These are phyloP conservation scores for Phyllachora maydis DNA, from an alignment of 2,329 filamentous ascomycete genomes.

Conservation along the genomic window DNA sequence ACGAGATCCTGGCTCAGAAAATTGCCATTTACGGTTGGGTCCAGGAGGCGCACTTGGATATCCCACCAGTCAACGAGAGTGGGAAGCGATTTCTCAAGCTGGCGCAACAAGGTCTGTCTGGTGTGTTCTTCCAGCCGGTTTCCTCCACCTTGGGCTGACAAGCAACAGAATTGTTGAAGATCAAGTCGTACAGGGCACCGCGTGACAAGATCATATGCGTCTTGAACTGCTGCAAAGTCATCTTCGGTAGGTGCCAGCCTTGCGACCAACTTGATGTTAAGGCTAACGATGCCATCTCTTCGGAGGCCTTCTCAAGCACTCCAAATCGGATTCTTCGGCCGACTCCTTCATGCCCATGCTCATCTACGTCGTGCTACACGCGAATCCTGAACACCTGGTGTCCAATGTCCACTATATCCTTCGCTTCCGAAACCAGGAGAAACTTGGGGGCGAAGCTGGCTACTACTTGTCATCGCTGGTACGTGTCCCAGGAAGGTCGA, in stretches of 20 bases:
- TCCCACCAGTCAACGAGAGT: slow-evolving; percentile 64
- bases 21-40: slow-evolving; percentile 96
- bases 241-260: slow-evolving; percentile 49
- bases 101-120: slow-evolving; percentile 56
- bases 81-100: slow-evolving; percentile 73
- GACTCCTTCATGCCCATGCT: slow-evolving; percentile 90
- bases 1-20: slow-evolving; percentile 91
- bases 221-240: slow-evolving; percentile 97
- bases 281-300: neutral
- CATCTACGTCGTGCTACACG: slow-evolving; percentile 88
- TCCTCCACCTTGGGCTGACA: slow-evolving; percentile 6
- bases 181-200: slow-evolving; percentile 91
- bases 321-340: slow-evolving; percentile 83
- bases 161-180: slow-evolving; percentile 68
- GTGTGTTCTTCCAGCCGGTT: neutral
- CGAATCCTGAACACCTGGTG: slow-evolving; percentile 85
- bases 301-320: slow-evolving; percentile 66
- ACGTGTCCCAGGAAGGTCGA: slow-evolving; percentile 5
- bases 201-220: slow-evolving; percentile 97
- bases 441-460: slow-evolving; percentile 88
- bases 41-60: slow-evolving; percentile 80
- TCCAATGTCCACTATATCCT: slow-evolving; percentile 98
- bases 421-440: slow-evolving; percentile 92
- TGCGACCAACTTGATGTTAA: too few relatives aligned
- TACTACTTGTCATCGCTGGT: slow-evolving; percentile 93